Percentiles rank a stretch among this genome's conserved stretches.
phyloP scores from a whole-genome alignment of 2,329 filamentous ascomycete species.

The Fusarium burgessii region DNA sequence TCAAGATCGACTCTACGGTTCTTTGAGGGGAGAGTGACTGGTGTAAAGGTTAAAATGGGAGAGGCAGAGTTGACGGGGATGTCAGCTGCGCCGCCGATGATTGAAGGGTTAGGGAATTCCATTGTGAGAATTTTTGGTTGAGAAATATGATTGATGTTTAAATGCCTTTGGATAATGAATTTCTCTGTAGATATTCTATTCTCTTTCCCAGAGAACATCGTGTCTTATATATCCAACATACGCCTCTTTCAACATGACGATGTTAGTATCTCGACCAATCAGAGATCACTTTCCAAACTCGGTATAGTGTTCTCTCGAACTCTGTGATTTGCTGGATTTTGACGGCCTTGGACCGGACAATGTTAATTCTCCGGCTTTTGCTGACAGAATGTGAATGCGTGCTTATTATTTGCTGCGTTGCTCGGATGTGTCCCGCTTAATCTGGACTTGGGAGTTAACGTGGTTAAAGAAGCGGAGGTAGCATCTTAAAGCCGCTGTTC shows the following conservation, averaged over 20 bases:
- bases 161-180: accelerated
- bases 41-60: constrained; percentile 42
- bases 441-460: background rate
- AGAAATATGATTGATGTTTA: accelerated
- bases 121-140: constrained; percentile 6
- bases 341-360: background rate
- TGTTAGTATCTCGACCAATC: constrained; percentile 7
- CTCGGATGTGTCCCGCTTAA: background rate
- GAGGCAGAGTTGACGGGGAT: constrained; percentile 34
- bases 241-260: background rate
- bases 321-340: constrained; percentile 3
- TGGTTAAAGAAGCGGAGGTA: constrained; percentile 11
- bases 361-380: background rate
- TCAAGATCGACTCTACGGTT: constrained; percentile 41
- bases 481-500: background rate
- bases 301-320: background rate
- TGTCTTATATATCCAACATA: constrained; percentile 21
- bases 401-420: background rate
- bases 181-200: background rate
- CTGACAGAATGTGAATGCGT: background rate
- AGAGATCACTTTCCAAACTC: constrained; percentile 10
- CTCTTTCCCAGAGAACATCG: background rate
- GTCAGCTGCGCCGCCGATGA: constrained; percentile 42
- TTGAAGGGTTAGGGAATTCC: constrained; percentile 39
- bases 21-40: constrained; percentile 33